Evolutionary conservation across 148 eudicot genomes (phyloP).

Genomic region (Rhododendron vialii): DNA sequence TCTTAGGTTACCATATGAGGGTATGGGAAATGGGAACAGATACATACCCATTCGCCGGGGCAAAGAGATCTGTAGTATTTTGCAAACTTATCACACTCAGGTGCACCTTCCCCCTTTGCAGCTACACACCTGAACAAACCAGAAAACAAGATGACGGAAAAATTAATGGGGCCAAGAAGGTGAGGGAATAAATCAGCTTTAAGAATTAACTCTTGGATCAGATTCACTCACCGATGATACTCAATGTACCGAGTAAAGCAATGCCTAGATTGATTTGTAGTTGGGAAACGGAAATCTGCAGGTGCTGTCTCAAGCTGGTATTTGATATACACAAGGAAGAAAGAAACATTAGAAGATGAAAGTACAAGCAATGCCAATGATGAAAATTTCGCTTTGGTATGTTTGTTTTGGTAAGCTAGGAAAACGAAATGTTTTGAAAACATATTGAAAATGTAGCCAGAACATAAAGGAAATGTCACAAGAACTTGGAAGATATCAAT

Average conservation of each 20-base stretch:
- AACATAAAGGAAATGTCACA: background rate
- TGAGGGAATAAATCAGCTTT: background rate
- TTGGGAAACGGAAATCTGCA: slow-evolving; percentile 93
- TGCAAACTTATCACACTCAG: slow-evolving; percentile 53
- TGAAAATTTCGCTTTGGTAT: background rate
- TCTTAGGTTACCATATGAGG: background rate
- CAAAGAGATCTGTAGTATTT: slow-evolving; percentile 59
- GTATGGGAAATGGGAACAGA: background rate
- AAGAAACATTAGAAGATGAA: slow-evolving; percentile 9
- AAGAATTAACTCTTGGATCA: background rate
- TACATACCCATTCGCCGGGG: slow-evolving; percentile 59
- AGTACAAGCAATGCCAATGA: background rate
- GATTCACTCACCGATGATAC: slow-evolving; percentile 67
- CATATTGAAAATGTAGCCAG: background rate
- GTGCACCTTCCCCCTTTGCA: slow-evolving; percentile 53
- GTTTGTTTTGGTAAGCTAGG: background rate
- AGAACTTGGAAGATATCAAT: background rate
- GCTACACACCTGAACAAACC: slow-evolving; percentile 36
- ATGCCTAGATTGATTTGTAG: slow-evolving; percentile 93
- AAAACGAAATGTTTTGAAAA: background rate
- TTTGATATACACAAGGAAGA: background rate
- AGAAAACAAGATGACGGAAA: background rate
- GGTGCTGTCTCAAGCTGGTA: slow-evolving; percentile 89
- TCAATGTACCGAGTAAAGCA: slow-evolving; percentile 93
- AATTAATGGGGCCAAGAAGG: background rate